Base-by-base conservation (phyloP, 2,329 filamentous ascomycete genomes). In the Triangularia verruculosa region DNA sequence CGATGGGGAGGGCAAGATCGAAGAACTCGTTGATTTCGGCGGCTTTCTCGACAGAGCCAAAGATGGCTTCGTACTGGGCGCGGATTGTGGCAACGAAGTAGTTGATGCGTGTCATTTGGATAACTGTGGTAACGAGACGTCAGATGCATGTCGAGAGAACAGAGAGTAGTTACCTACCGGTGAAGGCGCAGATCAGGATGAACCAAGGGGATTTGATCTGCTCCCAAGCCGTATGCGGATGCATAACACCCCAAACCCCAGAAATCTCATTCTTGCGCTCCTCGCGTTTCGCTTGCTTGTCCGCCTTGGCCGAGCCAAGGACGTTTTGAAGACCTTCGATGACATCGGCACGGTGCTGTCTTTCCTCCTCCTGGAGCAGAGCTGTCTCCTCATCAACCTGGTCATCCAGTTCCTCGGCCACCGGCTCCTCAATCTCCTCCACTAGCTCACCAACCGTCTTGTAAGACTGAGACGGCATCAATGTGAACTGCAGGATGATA, bases 1-100 rank as follows among this genome's bases (percentile, higher is more conserved):
- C 93, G 0, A 96, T 77, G 0, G 93, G 93, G 1, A 97, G 82
- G 20, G 92, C 79, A 13, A 82, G 77, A 72, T 97, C 93, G 77
- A 97, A 97, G 76, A 93, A 89, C 62, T 89, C 83, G 78, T 96
- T 97, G 72, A 97, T 82, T 62, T 83, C 78, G 8, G 87, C 82
- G 0, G 92, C 91, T 63, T 83, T 80, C 1, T 79, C 74, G 64
- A 81, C 79, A 11, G 86, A 86, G 54, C 81, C 80, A 15, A 97
- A 85, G 8, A 97, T 83, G 70, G 88, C 89, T 53, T 87, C 84
- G 77, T 96, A 96, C 75, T 97, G 93, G 1, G 89, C 83, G 1
- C 90, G 84, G 67, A 96, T 89, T 2, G 93, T 96, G 3, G 93
- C 92, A 60, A 97, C 91, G 74, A 96, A 96, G 79, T 93, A 96